Base-by-base conservation (phyloP, 202 grass and related monocot genomes). In the Bolboschoenoplectus hybrid region DNA sequence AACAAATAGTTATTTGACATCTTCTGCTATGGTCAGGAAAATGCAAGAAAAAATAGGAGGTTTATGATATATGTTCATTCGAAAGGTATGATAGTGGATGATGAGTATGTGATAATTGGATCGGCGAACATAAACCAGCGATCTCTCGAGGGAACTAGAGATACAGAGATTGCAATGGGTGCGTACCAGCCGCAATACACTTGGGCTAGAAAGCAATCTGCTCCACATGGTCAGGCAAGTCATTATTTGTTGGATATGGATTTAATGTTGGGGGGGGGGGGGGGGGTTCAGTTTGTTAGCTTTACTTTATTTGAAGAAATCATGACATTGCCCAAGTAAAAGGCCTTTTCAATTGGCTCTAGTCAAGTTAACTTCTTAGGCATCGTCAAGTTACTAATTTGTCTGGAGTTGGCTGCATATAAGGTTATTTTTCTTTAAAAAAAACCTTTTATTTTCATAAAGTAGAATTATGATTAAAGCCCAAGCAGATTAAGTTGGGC, bases 41-140 rank as follows among this genome's bases (percentile, higher is more conserved):
- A 87, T 81, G 69, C 94, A 49, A 82, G 85, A 69, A 93, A 90
- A 83, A 86, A 83, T 38, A 43, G 80, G 56, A 91, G 94, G 46
- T 97, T 94, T 85, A 97, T 97, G 94, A 89, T 97, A 34, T 97
- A 97, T 73, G 94, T 97, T 4, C 94, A 97, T 71, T 93, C 91
- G 0, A 93, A 97, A 90, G 90, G 91, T n/a, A 93, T 97, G 91
- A 93, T 93, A 20, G 91, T 97, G 78, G 94, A 97, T 85, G 91
- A 93, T 71, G 94, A 97, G 74, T 97, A 97, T 41, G 88, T 97
- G 45, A 93, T 97, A 63, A 86, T 97, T 32, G 94, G 94, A 67
- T 93, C 94, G 0, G 94, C 94, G 32, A 97, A 97, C 63, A 92
- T 97, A 85, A 93, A 97, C 74, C 89, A 97, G 85, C 85, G 94